Evolutionary conservation across 768 basidiomycete genomes (phyloP).

Genomic region (Kwoniella mangroviensis): DNA sequence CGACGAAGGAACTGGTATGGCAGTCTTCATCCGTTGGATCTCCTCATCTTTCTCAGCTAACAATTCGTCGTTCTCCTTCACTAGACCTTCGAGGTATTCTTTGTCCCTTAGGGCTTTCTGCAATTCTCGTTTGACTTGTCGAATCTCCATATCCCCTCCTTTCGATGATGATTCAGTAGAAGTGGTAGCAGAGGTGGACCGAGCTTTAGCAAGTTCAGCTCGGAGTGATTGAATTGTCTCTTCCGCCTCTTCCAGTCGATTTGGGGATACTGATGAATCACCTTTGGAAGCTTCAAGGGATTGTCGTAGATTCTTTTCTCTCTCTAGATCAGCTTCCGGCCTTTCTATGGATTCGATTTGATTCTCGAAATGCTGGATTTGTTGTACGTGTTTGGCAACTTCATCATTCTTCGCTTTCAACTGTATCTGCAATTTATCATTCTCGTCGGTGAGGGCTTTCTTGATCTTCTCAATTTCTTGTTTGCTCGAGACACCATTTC

Average conservation of each 20-base stretch:
- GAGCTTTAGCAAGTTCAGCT: constrained; percentile 27
- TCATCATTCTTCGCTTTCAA: constrained; percentile 36
- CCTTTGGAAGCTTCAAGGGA: background rate
- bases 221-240: constrained; percentile 27
- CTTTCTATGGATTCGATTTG: constrained; percentile 4
- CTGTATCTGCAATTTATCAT: constrained; percentile 25
- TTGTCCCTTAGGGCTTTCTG: constrained; percentile 34
- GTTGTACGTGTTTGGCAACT: constrained; percentile 25
- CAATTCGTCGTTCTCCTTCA: constrained; percentile 41
- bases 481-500: constrained; percentile 19
- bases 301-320: constrained; percentile 15
- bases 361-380: constrained; percentile 24
- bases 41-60: constrained; percentile 46
- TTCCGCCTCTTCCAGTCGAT: background rate
- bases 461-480: constrained; percentile 44
- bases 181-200: background rate
- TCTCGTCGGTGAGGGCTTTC: constrained; percentile 37
- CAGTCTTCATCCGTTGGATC: constrained; percentile 32
- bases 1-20: constrained; percentile 44
- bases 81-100: constrained; percentile 36
- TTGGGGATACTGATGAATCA: background rate
- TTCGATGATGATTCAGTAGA: constrained; percentile 16
- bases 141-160: constrained; percentile 8
- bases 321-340: constrained; percentile 38
- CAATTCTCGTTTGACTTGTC: constrained; percentile 32